Evolutionary conservation across 2,329 filamentous ascomycete species (phyloP).

Genomic region (Penicillium sp.): DNA sequence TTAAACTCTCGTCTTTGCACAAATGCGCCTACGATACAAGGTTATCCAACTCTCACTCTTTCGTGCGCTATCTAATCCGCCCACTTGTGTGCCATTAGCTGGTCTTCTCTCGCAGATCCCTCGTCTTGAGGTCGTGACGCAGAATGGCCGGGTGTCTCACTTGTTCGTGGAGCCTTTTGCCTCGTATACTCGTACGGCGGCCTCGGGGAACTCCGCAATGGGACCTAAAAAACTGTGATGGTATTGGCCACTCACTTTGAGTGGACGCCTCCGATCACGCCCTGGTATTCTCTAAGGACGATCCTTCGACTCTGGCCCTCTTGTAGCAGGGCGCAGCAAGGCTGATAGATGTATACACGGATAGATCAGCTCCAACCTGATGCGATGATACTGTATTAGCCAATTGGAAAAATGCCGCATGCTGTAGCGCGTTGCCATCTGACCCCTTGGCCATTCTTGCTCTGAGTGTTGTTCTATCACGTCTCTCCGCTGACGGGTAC

Average conservation of each 20-base stretch:
- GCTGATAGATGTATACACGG: not conserved
- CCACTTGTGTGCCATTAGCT: not conserved
- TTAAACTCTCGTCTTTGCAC: too few species aligned
- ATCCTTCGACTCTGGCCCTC: not conserved
- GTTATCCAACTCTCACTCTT: not conserved
- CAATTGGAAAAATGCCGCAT: conserved; percentile 1
- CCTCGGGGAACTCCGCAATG: not conserved
- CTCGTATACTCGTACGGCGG: not conserved
- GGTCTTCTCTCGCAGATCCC: not conserved
- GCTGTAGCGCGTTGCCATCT: not conserved
- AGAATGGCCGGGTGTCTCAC: not conserved
- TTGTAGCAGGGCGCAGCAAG: not conserved
- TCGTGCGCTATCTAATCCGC: not conserved
- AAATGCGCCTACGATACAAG: too few species aligned
- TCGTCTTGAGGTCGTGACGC: not conserved
- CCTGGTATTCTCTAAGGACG: not conserved
- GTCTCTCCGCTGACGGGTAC: not conserved
- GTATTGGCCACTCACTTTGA: not conserved
- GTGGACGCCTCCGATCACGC: not conserved
- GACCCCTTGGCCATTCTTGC: not conserved
- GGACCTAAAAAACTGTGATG: not conserved
- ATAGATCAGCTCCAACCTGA: not conserved
- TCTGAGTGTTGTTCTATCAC: not conserved
- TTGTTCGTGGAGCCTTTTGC: not conserved
- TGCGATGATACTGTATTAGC: not conserved